These are phyloP conservation scores for Colletotrichum abscissum DNA, from an alignment of 2,329 filamentous ascomycete genomes.

Conservation along the genomic window DNA sequence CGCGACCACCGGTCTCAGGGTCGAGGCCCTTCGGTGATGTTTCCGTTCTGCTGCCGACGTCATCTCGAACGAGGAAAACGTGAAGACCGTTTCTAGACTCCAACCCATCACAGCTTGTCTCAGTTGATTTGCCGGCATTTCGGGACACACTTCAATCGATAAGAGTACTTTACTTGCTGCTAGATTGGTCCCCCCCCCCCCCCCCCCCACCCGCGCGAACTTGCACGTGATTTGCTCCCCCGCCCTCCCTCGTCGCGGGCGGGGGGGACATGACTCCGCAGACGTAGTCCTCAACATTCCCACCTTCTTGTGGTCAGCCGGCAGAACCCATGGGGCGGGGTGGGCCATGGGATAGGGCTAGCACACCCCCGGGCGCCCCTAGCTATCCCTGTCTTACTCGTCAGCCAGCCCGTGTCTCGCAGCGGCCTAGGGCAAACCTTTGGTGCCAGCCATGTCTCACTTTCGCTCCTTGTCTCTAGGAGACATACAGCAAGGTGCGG, in stretches of 20 bases:
- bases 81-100: not conserved
- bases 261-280: too few relatives aligned
- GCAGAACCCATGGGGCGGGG: too few relatives aligned
- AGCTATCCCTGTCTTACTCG: slow-evolving; percentile 16
- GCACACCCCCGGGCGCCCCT: too few relatives aligned
- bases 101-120: not conserved
- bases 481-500: not conserved
- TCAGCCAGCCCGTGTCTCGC: slow-evolving; percentile 25
- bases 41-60: slow-evolving; percentile 6
- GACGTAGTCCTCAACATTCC: too few relatives aligned
- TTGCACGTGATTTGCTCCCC: too few relatives aligned
- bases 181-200: too few relatives aligned
- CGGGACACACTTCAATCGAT: not conserved
- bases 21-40: slow-evolving; percentile 14
- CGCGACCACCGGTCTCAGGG: not conserved
- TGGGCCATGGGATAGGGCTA: too few relatives aligned
- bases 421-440: slow-evolving; percentile 4
- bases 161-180: not conserved
- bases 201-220: too few relatives aligned
- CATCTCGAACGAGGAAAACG: not conserved
- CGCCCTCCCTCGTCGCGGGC: too few relatives aligned
- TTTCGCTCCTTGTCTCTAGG: not conserved
- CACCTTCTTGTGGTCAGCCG: too few relatives aligned
- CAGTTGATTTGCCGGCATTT: not conserved
- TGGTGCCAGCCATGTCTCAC: slow-evolving; percentile 26